Percentiles rank a stretch among this genome's conserved stretches.
phyloP scores from a whole-genome alignment of 192 early-diverging fungal genomes.

The Oehlia diaphana region DNA sequence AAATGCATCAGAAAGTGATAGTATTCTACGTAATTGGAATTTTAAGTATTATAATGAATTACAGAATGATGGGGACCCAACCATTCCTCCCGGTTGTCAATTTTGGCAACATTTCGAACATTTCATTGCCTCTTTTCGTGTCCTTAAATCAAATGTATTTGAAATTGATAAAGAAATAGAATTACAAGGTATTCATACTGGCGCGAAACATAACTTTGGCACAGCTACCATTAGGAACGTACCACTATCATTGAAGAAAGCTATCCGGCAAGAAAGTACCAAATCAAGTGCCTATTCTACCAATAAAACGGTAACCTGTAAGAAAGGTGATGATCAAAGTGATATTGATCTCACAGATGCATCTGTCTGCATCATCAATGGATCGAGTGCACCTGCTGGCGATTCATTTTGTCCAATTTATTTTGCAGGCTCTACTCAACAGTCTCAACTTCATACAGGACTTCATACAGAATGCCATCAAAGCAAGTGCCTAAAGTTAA shows the following conservation, averaged over 20 bases:
- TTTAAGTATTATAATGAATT: too few relatives aligned
- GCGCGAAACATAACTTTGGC: not conserved
- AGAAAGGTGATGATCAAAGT: not conserved
- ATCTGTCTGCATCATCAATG: slow-evolving; percentile 10
- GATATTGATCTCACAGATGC: not conserved
- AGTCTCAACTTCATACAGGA: too few relatives aligned
- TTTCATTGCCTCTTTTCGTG: slow-evolving; percentile 34
- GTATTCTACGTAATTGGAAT: not conserved
- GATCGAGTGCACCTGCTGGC: slow-evolving; percentile 1
- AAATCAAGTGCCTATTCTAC: not conserved
- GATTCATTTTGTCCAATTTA: slow-evolving; percentile 14
- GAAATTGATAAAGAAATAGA: not conserved
- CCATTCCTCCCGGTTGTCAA: slow-evolving; percentile 7
- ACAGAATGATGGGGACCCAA: too few relatives aligned
- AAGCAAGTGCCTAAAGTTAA: too few relatives aligned
- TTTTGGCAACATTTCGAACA: slow-evolving; percentile 44
- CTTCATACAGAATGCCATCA: too few relatives aligned
- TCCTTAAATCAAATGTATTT: slow-evolving; percentile 30
- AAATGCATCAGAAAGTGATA: slow-evolving; percentile 12
- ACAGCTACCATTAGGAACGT: not conserved
- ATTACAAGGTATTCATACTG: not conserved
- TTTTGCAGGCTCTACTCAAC: not conserved
- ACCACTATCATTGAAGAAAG: not conserved
- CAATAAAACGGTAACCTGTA: not conserved
- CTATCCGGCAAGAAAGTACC: not conserved